Percentiles rank a stretch among this genome's conserved stretches.
Conservation (phyloP, 139 green algal genomes). For the Chlamydomonas sp. region DNA sequence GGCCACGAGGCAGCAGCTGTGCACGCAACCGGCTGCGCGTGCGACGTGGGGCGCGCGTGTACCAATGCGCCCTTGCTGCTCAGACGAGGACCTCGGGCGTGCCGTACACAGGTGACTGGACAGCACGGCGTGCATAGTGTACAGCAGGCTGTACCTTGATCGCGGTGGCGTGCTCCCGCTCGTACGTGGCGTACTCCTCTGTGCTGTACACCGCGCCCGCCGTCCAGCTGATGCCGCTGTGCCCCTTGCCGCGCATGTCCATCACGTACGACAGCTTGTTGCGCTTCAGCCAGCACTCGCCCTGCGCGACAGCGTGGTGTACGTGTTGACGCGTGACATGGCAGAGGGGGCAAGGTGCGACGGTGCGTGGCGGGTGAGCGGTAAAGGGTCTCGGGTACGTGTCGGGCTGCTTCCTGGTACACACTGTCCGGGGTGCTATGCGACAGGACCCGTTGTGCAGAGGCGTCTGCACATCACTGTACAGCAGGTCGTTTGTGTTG, state of each 20-base stretch:
- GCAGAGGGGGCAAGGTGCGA: neutral
- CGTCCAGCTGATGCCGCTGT: conserved; percentile 58
- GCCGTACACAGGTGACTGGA: too few relatives aligned
- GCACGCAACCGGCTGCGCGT: too few relatives aligned
- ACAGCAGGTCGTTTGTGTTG: neutral
- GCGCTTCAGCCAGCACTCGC: conserved; percentile 35
- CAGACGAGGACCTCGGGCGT: too few relatives aligned
- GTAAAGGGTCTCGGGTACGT: too few relatives aligned
- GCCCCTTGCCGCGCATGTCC: conserved; percentile 13
- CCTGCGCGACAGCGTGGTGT: neutral
- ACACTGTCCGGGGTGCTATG: too few relatives aligned
- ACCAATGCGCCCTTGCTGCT: too few relatives aligned
- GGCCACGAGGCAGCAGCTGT: too few relatives aligned
- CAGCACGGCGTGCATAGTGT: neutral
- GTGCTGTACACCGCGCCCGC: conserved; percentile 55
- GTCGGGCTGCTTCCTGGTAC: too few relatives aligned
- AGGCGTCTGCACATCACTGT: neutral
- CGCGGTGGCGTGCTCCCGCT: conserved; percentile 2
- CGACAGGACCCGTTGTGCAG: neutral
- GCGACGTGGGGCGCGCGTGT: too few relatives aligned
- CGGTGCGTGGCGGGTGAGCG: neutral
- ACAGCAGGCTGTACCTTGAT: neutral
- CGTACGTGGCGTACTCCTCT: conserved; percentile 25
- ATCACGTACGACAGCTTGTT: conserved; percentile 30
- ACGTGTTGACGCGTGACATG: neutral